Evolutionary conservation across 306 rosid genomes (phyloP), one percentile per base, ranked within the genome.

Genomic region (Ziziphus jujuba): DNA sequence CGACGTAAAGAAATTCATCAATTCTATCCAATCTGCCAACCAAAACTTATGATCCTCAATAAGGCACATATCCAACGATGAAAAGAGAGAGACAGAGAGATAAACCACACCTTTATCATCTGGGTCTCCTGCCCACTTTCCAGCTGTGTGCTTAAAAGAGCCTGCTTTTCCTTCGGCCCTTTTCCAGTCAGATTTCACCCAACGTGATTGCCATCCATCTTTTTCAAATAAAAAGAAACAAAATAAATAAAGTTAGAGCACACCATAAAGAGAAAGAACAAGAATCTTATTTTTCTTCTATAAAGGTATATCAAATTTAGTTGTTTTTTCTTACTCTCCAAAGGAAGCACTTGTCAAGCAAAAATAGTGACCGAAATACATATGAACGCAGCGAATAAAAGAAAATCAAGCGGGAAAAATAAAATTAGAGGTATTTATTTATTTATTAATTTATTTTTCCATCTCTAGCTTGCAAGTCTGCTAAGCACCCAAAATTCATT

Each of bases 161-260:
- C 99, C 99, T 2, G 99, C 97, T 84, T 95, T 90, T 5, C 95
- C 96, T 79, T 95, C 96, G 4, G 66, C 69, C 53, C 63, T 82
- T 78, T 95, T 95, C 97, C 99, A 90, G 70, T 88, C 96, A 1
- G 99, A 95, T 59, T 23, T 74, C 5, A 95, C 92, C 99, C 99
- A 95, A 5, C 96, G 87, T 51, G 80, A 60, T 63, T 80, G 82
- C 97, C 97, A 95, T 24, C 88, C 99, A 63, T 87, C 97, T 93
- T 62, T 47, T 47, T 47, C 67, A 71, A 75, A 54, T 54, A 63
- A 59, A 63, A 8, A 57, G n/a, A 22, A 62, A 47, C 25, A 64
- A 25, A 23, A 8, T 50, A 5, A 17, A 16, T n/a, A 57, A 43
- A 3, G n/a, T 44, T 5, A 15, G 38, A 23, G 23, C 35, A 23